Evolutionary conservation across 2,329 filamentous ascomycete genomes (phyloP).

Genomic region (Fusarium verrucosum): DNA sequence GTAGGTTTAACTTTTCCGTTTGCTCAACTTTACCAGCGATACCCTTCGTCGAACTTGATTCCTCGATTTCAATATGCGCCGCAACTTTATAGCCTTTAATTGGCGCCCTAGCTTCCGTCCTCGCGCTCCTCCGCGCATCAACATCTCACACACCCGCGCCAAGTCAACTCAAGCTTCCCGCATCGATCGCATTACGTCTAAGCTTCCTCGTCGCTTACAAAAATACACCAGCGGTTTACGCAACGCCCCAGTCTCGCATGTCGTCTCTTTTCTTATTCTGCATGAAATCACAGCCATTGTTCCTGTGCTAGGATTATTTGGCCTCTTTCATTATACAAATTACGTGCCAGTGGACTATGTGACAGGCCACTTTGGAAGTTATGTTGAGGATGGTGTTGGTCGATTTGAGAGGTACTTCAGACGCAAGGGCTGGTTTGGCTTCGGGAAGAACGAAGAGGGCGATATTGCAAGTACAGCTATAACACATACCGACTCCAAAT

Average conservation of each 20-base stretch:
- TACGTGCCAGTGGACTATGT: constrained; percentile 72
- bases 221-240: constrained; percentile 75
- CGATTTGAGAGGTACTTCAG: constrained; percentile 81
- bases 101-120: constrained; percentile 35
- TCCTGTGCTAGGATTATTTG: constrained; percentile 78
- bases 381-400: constrained; percentile 70
- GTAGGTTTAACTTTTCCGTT: background rate
- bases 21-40: background rate
- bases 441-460: constrained; percentile 51
- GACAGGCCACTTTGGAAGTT: constrained; percentile 59
- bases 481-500: constrained; percentile 21
- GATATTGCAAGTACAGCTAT: background rate
- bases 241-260: constrained; percentile 80
- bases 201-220: constrained; percentile 73
- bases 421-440: constrained; percentile 83
- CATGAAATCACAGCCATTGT: constrained; percentile 92
- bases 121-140: constrained; percentile 14
- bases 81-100: constrained; percentile 31
- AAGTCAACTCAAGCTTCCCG: constrained; percentile 50
- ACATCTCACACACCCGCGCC: constrained; percentile 20
- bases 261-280: constrained; percentile 85
- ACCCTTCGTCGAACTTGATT: background rate
- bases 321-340: constrained; percentile 80
- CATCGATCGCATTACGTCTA: constrained; percentile 58
- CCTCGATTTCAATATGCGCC: constrained; percentile 38